Conservation (phyloP, 495 filamentous ascomycete genomes). For the Neurospora africana region DNA sequence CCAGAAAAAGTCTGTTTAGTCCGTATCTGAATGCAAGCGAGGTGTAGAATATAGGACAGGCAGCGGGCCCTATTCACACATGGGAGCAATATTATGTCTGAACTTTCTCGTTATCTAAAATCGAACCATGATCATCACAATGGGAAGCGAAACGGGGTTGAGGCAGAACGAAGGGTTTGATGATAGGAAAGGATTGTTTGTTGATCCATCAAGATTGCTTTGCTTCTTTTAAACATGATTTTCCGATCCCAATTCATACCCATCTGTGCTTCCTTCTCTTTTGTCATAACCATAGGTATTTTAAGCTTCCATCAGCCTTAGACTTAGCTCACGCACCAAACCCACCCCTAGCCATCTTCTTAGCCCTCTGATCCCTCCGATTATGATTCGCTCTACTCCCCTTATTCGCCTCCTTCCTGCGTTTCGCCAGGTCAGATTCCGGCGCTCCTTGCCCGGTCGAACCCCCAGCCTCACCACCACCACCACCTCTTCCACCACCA, state of each 20-base stretch:
- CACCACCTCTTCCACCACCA: conserved; percentile 39
- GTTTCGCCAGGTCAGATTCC: conserved; percentile 40
- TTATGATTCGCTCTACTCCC: conserved; percentile 53
- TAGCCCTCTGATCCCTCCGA: conserved; percentile 61
- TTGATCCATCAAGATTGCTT: not conserved
- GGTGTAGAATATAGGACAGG: not conserved
- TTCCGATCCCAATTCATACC: not conserved
- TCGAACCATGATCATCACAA: not conserved
- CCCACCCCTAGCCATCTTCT: conserved; percentile 62
- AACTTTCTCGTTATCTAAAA: not conserved
- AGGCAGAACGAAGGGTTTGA: not conserved
- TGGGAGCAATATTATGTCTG: not conserved
- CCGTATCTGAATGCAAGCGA: not conserved
- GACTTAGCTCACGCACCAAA: conserved; percentile 29
- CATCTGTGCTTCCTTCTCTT: not conserved
- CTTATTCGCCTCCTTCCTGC: conserved; percentile 56
- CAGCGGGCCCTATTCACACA: not conserved
- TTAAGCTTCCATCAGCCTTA: not conserved
- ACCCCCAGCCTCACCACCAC: conserved; percentile 48
- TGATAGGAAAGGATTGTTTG: not conserved
- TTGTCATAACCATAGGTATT: not conserved
- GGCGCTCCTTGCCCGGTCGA: conserved; percentile 45
- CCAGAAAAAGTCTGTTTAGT: not conserved
- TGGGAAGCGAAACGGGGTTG: not conserved
- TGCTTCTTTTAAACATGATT: not conserved